phyloP scores from a whole-genome alignment of 73 alveolate species.

The Blepharisma stoltei region DNA sequence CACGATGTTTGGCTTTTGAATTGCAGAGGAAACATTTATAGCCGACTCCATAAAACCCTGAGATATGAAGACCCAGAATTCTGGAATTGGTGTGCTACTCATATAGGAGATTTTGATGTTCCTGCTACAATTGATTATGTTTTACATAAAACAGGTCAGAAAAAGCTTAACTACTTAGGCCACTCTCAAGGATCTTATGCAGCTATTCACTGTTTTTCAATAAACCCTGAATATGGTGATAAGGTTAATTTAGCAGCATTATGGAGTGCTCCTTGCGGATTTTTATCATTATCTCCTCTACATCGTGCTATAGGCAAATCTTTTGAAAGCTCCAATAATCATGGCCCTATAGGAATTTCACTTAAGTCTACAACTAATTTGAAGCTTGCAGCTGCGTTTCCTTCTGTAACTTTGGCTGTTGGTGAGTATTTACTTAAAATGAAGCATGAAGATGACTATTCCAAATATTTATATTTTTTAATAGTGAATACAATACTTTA shows the following conservation, averaged over 20 bases:
- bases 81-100: conserved; percentile 75
- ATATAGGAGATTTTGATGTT: conserved; percentile 76
- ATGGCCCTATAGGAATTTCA: background rate
- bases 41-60: conserved; percentile 30
- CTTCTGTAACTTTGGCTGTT: background rate
- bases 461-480: background rate
- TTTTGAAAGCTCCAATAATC: background rate
- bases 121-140: conserved; percentile 72
- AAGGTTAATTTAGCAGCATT: background rate
- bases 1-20: conserved; percentile 41
- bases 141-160: conserved; percentile 41
- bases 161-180: conserved; percentile 67
- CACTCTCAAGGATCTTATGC: conserved; percentile 80
- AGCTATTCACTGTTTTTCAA: background rate
- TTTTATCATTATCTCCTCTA: background rate
- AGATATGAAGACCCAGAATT: conserved; percentile 44
- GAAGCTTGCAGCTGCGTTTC: background rate
- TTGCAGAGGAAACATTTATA: conserved; percentile 33
- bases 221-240: background rate
- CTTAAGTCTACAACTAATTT: background rate
- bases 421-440: background rate
- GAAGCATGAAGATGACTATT: background rate
- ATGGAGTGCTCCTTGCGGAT: conserved; percentile 17
- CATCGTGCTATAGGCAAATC: background rate
- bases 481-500: too few relatives aligned